A percentile compares a stretch with the other conserved stretches of the same genome.
phyloP scores from a whole-genome alignment of 352 stramenopile species.

The Phytophthora pini region DNA sequence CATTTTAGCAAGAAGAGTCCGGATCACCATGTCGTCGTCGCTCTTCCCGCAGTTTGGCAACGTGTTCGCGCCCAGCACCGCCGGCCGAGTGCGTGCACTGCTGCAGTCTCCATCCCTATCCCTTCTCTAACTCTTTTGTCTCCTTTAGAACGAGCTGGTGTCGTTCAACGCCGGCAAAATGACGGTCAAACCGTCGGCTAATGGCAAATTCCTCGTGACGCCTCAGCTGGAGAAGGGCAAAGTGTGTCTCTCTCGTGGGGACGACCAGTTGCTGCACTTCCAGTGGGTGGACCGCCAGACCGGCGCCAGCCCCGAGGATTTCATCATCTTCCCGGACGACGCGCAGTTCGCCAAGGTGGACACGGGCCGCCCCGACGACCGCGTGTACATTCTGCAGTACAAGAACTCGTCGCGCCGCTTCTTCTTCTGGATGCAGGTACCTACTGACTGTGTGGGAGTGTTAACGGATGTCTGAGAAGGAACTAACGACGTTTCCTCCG shows the following conservation, averaged over 20 bases:
- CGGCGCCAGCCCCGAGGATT: constrained; percentile 86
- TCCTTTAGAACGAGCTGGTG: constrained; percentile 78
- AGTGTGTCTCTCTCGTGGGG: constrained; percentile 83
- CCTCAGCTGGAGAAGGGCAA: constrained; percentile 93
- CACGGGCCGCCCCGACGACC: constrained; percentile 85
- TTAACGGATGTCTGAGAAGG: no score
- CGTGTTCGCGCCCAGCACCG: constrained; percentile 67
- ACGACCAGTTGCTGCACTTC: constrained; percentile 93
- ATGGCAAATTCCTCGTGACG: constrained; percentile 89
- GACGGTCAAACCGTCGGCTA: constrained; percentile 69
- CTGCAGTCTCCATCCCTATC: neutral
- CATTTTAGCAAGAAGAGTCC: constrained; percentile 8
- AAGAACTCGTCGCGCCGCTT: constrained; percentile 92
- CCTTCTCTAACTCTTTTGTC: neutral
- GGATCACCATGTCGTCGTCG: constrained; percentile 56
- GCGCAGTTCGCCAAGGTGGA: constrained; percentile 89
- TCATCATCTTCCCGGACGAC: constrained; percentile 94
- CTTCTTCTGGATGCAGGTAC: constrained; percentile 96
- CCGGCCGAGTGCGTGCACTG: constrained; percentile 52
- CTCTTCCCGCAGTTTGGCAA: constrained; percentile 86
- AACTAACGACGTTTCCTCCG: neutral
- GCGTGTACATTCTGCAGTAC: constrained; percentile 94
- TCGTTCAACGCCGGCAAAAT: constrained; percentile 94
- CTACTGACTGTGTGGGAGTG: neutral
- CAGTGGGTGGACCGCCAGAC: constrained; percentile 93